Base-by-base conservation (phyloP, 495 filamentous ascomycete species). In the Trichoderma gamsii region DNA sequence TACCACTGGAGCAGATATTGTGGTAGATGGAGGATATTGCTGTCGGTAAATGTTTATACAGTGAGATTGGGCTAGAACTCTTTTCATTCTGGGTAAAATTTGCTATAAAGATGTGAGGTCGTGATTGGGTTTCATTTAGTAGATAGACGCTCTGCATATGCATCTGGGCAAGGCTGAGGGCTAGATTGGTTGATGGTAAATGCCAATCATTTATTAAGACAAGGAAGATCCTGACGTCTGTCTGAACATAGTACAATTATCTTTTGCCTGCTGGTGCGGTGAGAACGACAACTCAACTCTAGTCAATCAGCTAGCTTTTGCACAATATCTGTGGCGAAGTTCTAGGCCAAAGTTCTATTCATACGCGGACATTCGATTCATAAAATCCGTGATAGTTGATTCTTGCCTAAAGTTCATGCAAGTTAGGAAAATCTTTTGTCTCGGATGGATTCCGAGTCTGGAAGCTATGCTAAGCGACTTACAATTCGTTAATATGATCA, bases 1-100 rank as follows among this genome's bases (percentile, higher is more conserved):
- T 77, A 97, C 88, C 25, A 97, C 92, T 3, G 93, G 92, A 9
- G 80, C 79, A 11, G 91, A 96, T 79, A 78, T 96, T 56, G 72
- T 87, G 41, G 86, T 94, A 70, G 92, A 96, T 75, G 92, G 92
- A 3, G 82, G 82, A 27, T 84, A 84, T 67, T 79, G 79, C 68
- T 75, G 73, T 13, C 76, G 79, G 18, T 83, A 71, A 71, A 69
- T 11, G 13, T 44, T 44, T 44, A 16, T 11, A 44, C 9, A 16
- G 41, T 1, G 15, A 44, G 41, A 44, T 44, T 44, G 6, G 15
- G 7, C 1, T 44, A 16, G 7, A 7, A 44, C 2, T 12, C 15
- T 44, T 44, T 44, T 44, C 15, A 16, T 7, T 44, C 11, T 44
- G 41, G 2, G 15, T 44, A 7, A 44, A 4, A 1, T 44, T 44